phyloP scores from a whole-genome alignment of 331 rosid genomes.

The Quercus tomentella region DNA sequence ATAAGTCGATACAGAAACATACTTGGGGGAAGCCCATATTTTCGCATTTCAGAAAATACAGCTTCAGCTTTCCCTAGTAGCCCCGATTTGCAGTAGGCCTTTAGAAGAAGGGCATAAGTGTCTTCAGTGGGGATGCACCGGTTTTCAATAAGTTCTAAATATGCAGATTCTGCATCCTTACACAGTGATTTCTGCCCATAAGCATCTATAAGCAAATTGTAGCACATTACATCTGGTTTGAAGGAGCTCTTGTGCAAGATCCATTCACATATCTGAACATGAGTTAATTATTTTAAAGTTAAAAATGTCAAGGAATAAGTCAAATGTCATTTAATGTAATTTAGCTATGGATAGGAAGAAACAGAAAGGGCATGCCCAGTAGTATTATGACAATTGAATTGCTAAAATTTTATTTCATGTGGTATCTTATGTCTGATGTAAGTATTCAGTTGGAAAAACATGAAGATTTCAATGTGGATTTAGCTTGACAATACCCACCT shows the following conservation, averaged over 20 bases:
- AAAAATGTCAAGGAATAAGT: constrained; percentile 1
- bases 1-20: constrained; percentile 28
- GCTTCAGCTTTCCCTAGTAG: constrained; percentile 77
- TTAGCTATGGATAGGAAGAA: neutral
- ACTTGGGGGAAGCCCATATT: constrained; percentile 70
- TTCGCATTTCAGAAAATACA: constrained; percentile 74
- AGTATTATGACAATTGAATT: neutral
- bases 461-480: neutral
- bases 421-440: neutral
- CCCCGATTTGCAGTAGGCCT: constrained; percentile 79
- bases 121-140: constrained; percentile 85
- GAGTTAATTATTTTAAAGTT: constrained; percentile 11
- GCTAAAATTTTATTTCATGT: neutral
- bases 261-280: constrained; percentile 83
- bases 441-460: neutral
- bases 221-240: constrained; percentile 82
- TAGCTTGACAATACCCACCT: neutral
- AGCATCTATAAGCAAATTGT: constrained; percentile 88
- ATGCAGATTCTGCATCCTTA: constrained; percentile 75
- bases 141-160: constrained; percentile 77
- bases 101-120: constrained; percentile 87
- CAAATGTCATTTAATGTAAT: neutral
- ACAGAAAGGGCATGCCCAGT: neutral
- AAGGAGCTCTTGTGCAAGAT: constrained; percentile 72
- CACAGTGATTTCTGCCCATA: constrained; percentile 64